Conservation (phyloP, 441 rosid species). For the Pelargonium myrrhifolium region DNA sequence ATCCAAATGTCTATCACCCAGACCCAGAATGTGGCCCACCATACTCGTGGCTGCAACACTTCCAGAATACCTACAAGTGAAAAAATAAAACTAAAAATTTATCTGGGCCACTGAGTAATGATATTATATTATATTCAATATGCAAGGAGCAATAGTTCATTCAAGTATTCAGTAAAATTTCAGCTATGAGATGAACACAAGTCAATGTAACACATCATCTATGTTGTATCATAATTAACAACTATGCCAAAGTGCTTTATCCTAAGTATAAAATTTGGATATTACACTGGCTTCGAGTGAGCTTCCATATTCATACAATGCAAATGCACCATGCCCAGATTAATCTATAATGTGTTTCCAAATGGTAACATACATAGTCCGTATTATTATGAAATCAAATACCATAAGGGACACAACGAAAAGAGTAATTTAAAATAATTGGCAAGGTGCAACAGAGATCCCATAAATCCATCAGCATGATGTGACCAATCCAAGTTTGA, state of each 20-base stretch:
- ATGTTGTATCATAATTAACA: background rate
- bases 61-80: conserved; percentile 73
- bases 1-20: conserved; percentile 97
- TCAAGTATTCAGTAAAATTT: background rate
- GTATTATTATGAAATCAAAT: background rate
- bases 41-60: conserved; percentile 99
- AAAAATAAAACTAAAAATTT: conserved; percentile 15
- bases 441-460: conserved; percentile 4
- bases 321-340: background rate
- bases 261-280: background rate
- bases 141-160: background rate
- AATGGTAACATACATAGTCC: background rate
- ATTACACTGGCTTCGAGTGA: background rate
- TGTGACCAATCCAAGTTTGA: background rate
- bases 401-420: background rate
- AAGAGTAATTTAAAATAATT: background rate
- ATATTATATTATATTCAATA: background rate
- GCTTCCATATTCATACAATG: conserved; percentile 8
- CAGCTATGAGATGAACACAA: conserved; percentile 1
- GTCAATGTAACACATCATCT: background rate
- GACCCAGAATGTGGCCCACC: conserved; percentile 93
- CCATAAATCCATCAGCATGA: conserved; percentile 6
- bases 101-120: background rate
- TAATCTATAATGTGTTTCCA: background rate
- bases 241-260: background rate